Evolutionary conservation across 2,329 filamentous ascomycete genomes (phyloP), one percentile per base, ranked within the genome.

Genomic region (Lasiodiplodia theobromae): DNA sequence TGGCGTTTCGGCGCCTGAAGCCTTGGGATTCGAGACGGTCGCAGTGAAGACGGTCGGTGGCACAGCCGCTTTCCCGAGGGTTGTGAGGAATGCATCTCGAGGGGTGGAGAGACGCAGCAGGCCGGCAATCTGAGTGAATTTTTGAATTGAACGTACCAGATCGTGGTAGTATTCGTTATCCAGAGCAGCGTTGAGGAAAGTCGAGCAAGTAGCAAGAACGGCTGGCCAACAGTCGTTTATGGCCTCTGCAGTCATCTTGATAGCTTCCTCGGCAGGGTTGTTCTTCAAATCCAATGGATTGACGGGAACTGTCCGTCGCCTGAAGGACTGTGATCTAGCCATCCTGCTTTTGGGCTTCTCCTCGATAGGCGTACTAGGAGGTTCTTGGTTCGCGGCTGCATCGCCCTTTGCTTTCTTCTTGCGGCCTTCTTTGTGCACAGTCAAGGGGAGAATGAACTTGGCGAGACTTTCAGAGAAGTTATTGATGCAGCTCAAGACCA

Each of bases 211-310:
- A 1, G 96, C 95, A 60, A 99, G 87, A 49, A 98, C 90, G 14
- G 96, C 96, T 57, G 96, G 96, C 96, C 96, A 99, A 78, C 95
- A 98, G 72, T 92, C 87, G 4, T 96, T 93, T 28, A 99, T 91
- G 67, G 99, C 91, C 11, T 87, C 87, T 14, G 93, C 93, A 73
- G 93, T 95, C 2, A 89, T 88, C 74, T 90, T 88, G 68, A 98
- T 89, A 62, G 93, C 91, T 1, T 84, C 77, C 65, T 89, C 86
- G 10, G 93, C 84, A 0, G 92, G 87, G 75, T 96, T 92, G 49
- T 91, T 88, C 70, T 90, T 88, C 8, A 97, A 80, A 1, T 86
- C 85, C 3, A 99, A 82, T 2, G 96, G 96, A 77, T 99, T 99
- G 21, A 95, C 82, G 1, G 94, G 93, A 16, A 95, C 86, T 0